Conservation (phyloP, 805 yeast species). For the Monosporozyma yasuniensis region DNA sequence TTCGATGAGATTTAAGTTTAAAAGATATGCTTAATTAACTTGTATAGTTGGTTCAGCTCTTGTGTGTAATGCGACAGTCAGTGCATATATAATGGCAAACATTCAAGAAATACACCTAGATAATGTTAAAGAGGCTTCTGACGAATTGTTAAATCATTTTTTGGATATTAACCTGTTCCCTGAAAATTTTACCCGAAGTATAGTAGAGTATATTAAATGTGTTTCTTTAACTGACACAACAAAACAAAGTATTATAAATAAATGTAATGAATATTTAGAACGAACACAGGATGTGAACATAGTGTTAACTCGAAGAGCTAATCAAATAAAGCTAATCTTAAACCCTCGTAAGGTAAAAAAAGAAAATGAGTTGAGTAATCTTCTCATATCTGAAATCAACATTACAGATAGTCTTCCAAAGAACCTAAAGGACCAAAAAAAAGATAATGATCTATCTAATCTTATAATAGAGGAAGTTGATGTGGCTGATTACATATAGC, state of each 20-base stretch:
- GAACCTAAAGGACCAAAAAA: neutral
- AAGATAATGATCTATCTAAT: slow-evolving; percentile 2
- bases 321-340: slow-evolving; percentile 14
- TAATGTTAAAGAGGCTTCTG: neutral
- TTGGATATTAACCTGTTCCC: slow-evolving; percentile 7
- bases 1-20: neutral
- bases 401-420: neutral
- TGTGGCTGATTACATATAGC: neutral
- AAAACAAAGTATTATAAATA: slow-evolving; percentile 5
- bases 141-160: slow-evolving; percentile 3
- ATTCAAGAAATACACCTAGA: neutral
- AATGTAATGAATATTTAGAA: slow-evolving; percentile 11
- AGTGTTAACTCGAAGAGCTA: slow-evolving; percentile 2
- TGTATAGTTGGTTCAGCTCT: no score
- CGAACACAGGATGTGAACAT: neutral
- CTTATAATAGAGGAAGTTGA: slow-evolving; percentile 6
- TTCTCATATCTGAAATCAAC: slow-evolving; percentile 5
- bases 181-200: slow-evolving; percentile 2
- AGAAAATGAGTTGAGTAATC: slow-evolving; percentile 4
- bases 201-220: slow-evolving; percentile 7
- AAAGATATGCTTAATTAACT: no score
- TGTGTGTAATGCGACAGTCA: no score
- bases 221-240: slow-evolving; percentile 5
- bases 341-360: slow-evolving; percentile 9
- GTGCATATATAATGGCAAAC: no score